phyloP scores from a whole-genome alignment of 177 flowering plant species.

The Vitis hybrid region DNA sequence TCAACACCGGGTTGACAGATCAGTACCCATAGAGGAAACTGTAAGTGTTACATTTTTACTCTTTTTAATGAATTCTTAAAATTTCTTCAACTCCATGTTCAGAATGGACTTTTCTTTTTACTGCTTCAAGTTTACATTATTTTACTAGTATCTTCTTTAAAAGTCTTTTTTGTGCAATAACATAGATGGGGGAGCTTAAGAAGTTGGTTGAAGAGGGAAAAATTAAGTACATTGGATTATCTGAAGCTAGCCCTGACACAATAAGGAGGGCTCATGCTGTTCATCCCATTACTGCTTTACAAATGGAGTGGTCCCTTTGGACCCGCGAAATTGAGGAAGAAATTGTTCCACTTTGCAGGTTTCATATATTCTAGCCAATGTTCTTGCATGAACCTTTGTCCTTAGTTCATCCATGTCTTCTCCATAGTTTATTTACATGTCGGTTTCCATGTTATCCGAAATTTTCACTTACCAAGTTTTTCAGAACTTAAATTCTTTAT shows the following conservation, averaged over 20 bases:
- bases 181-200: constrained; percentile 44
- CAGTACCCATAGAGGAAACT: constrained; percentile 49
- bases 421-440: too few relatives aligned
- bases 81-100: too few relatives aligned
- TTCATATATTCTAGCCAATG: background rate
- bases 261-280: constrained; percentile 47
- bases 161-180: background rate
- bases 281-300: constrained; percentile 41
- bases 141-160: too few relatives aligned
- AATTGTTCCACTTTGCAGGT: constrained; percentile 37
- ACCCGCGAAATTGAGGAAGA: constrained; percentile 39
- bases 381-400: background rate
- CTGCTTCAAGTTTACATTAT: too few relatives aligned
- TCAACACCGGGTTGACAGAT: constrained; percentile 44
- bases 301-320: constrained; percentile 51
- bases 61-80: too few relatives aligned
- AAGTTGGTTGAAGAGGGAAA: constrained; percentile 43
- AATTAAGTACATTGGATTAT: constrained; percentile 38
- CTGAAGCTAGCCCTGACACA: constrained; percentile 38
- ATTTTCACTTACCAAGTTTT: too few relatives aligned
- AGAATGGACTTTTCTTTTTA: too few relatives aligned
- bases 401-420: too few relatives aligned
- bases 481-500: too few relatives aligned
- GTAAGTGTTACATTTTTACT: constrained; percentile 13
- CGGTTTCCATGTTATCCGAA: too few relatives aligned